Evolutionary conservation across 805 yeast genomes (phyloP), one percentile per base, ranked within the genome.

Genomic region (Debaryomyces maramus): DNA sequence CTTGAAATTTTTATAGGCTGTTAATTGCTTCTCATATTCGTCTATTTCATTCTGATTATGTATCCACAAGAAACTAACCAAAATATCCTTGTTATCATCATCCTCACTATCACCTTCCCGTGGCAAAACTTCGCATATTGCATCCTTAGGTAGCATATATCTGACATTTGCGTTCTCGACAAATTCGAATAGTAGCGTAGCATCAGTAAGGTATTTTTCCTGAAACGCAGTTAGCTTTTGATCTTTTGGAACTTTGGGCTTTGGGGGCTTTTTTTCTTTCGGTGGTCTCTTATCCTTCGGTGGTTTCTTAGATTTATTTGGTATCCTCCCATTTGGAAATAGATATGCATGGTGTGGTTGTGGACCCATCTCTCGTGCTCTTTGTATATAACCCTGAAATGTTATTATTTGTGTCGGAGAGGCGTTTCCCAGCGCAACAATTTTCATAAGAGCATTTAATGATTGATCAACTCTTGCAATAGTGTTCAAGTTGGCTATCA

Each of bases 341-440:
- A 62, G 43, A 22, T 61, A 55, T 5, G 69, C 60, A 50, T 68
- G 69, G 38, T 68, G 73, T 3, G 70, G 62, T 47, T 50, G 80
- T 43, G 60, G 80, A 46, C 89, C 88, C 89, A 84, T 83, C 20
- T 75, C 79, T 45, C 85, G 75, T 0, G 97, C 97, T 39, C 80
- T 70, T 43, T 79, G 81, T 41, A 91, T 88, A 51, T 85, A 86
- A 15, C 76, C 81, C 59, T 90, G 96, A 58, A 91, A 91, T 33
- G 78, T 81, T 17, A 77, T 67, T 13, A 91, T 84, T 58, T 88
- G 91, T 5, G 75, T 81, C 4, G 78, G 75, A 0, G 80, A 60
- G 0, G 97, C 96, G 17, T 70, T 73, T 4, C 96, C 96, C 40
- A 83, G 76, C 0, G 98, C 97, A 2, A 91, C 97, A 4, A 74